These are phyloP conservation scores for Aquanectria penicillioides DNA, from an alignment of 2,329 filamentous ascomycete species.

Conservation along the genomic window DNA sequence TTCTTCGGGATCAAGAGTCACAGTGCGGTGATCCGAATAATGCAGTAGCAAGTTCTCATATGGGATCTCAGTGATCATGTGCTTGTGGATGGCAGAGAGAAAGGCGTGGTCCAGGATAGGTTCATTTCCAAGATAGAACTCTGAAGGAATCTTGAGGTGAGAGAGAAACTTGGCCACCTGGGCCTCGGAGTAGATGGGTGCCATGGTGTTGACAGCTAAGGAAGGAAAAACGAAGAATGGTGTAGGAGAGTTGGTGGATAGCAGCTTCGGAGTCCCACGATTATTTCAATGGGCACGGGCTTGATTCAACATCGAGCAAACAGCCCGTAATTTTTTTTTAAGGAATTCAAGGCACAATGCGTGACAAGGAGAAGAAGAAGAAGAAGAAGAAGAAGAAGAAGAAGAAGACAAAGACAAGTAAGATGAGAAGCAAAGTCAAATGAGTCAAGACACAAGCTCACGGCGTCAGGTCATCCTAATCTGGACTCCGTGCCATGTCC, in stretches of 20 bases:
- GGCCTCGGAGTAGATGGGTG: slow-evolving; percentile 40
- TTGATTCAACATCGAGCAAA: too few relatives aligned
- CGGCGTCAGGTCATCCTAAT: slow-evolving; percentile 28
- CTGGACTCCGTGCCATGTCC: slow-evolving; percentile 17
- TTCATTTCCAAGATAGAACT: slow-evolving; percentile 40
- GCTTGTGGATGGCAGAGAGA: slow-evolving; percentile 51
- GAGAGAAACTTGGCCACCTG: slow-evolving; percentile 44
- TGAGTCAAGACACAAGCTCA: slow-evolving; percentile 16
- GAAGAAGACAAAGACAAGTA: slow-evolving; percentile 11
- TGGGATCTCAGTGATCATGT: slow-evolving; percentile 61
- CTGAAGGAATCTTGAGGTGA: slow-evolving; percentile 40
- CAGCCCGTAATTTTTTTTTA: too few relatives aligned
- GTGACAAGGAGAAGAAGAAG: background rate
- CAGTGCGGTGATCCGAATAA: slow-evolving; percentile 53
- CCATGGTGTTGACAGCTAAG: slow-evolving; percentile 32
- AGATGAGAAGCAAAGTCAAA: slow-evolving; percentile 8
- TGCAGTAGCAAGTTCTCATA: slow-evolving; percentile 68
- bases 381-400: background rate
- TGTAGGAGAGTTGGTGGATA: background rate
- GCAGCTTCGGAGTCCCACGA: background rate
- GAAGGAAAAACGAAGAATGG: background rate
- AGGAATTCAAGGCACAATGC: too few relatives aligned
- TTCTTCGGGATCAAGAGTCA: slow-evolving; percentile 56
- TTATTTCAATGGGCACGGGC: background rate
- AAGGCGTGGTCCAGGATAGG: slow-evolving; percentile 44